These are phyloP conservation scores for Prillingera fragicola DNA, from an alignment of 1,284 basidiomycete genomes.

Conservation along the genomic window DNA sequence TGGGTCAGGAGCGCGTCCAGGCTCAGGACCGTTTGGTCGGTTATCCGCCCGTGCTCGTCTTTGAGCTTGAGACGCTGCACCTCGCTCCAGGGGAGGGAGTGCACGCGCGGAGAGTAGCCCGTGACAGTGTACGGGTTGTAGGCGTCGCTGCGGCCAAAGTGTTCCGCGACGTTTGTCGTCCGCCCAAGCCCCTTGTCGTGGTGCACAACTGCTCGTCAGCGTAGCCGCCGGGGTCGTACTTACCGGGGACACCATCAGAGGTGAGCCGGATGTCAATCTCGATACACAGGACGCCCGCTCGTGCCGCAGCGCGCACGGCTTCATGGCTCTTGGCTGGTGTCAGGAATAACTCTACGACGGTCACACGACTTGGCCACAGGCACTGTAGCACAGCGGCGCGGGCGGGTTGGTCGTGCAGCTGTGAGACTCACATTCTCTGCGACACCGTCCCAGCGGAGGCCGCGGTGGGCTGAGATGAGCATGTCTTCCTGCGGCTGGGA, in stretches of 20 bases:
- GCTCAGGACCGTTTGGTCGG: neutral
- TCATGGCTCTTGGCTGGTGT: too few species aligned
- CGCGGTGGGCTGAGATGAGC: slow-evolving; percentile 3
- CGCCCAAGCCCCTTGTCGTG: slow-evolving; percentile 1
- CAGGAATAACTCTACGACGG: too few species aligned
- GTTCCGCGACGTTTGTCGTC: neutral
- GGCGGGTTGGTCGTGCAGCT: neutral
- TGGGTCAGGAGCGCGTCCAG: neutral
- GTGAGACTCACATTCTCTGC: neutral
- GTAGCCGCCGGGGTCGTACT: neutral
- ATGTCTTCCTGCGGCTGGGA: neutral
- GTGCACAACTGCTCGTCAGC: neutral
- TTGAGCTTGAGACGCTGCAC: slow-evolving; percentile 2
- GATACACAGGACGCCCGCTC: neutral
- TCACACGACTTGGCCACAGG: too few species aligned
- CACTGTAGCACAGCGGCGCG: too few species aligned
- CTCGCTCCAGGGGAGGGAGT: neutral
- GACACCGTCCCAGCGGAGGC: slow-evolving; percentile 4
- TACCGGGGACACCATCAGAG: neutral
- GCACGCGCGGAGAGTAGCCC: neutral
- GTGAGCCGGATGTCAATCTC: slow-evolving; percentile 4
- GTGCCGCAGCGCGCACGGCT: neutral
- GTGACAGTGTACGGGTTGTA: neutral
- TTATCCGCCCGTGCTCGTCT: slow-evolving; percentile 1
- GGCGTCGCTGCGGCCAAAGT: neutral